These are phyloP conservation scores for Mrakia hoshinonis DNA, from an alignment of 768 basidiomycete species.

Conservation along the genomic window DNA sequence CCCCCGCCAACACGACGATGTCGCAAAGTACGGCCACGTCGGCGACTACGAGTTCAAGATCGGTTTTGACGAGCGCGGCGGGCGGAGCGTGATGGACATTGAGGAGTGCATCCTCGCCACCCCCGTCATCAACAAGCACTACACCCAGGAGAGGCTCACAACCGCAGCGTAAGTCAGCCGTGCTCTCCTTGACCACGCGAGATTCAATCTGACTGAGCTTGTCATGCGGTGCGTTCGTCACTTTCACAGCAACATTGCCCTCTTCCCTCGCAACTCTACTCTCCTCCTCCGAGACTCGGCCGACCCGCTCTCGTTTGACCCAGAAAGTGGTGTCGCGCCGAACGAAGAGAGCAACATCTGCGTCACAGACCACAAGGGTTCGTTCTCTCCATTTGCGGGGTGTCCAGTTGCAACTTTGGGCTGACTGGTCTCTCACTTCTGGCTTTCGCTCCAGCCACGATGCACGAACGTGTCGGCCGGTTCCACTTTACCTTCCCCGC, in stretches of 20 bases:
- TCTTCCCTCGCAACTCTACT: slow-evolving; percentile 79
- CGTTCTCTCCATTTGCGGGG: neutral
- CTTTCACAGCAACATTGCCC: slow-evolving; percentile 63
- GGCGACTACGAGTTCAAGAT: slow-evolving; percentile 60
- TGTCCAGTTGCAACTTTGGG: neutral
- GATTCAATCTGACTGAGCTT: neutral
- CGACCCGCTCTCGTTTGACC: slow-evolving; percentile 3
- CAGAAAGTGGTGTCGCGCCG: slow-evolving; percentile 1
- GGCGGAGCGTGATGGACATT: slow-evolving; percentile 72
- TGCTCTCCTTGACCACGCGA: too few relatives aligned
- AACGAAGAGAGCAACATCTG: slow-evolving; percentile 54
- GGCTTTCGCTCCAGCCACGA: slow-evolving; percentile 40
- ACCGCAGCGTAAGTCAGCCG: slow-evolving; percentile 6
- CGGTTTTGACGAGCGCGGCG: slow-evolving; percentile 77
- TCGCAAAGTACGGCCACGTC: neutral
- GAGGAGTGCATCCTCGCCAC: slow-evolving; percentile 96
- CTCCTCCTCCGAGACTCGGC: slow-evolving; percentile 80
- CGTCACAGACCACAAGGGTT: slow-evolving; percentile 65
- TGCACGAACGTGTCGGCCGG: slow-evolving; percentile 76
- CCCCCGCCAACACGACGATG: neutral
- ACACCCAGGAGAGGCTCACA: slow-evolving; percentile 50
- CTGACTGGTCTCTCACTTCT: neutral
- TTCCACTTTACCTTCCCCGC: slow-evolving; percentile 62
- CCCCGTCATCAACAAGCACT: slow-evolving; percentile 60
- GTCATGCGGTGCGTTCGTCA: neutral